Base-by-base conservation (phyloP, 2,329 filamentous ascomycete species). In the Xylariaceae sp. region DNA sequence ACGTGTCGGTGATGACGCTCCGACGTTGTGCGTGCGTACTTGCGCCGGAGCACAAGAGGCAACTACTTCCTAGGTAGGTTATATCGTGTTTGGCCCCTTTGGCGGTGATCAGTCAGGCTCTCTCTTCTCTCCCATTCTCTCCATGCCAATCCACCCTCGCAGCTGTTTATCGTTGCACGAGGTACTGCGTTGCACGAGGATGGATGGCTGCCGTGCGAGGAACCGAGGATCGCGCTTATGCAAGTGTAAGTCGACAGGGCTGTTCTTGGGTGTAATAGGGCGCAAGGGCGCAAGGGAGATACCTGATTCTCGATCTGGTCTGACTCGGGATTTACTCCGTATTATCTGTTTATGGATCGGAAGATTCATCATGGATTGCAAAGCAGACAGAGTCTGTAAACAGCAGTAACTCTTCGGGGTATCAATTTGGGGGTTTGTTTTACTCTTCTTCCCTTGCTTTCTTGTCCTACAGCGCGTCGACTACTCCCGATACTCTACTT, bases 191-290 rank as follows among this genome's bases (percentile, higher is more conserved):
- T 52, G 42, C 57, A 60, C 57, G 44, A 58, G 45, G 37, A 34
- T 52, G 45, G 53, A 51, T 15, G 48, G 10, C 9, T 51, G 58
- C 42, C 35, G 56, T 58, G 58, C 55, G 23, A 57, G 54, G 53
- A 63, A 55, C 61, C 54, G 58, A 61, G 15, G 47, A 59, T 42
- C 58, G 61, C 61, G 61, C 61, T 63, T 63, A 63, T 63, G 61
- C 61, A 61, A 47, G 47, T 37, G 51, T 56, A 39, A 15, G 51
- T 34, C 49, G 56, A 59, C 54, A 60, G 57, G 57, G 23, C 23
- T 30, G 23, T 30, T 30, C 49, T 62, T 55, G 51, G 57, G 45
- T 15, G 37, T 42, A 13, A 10, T 42, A 13, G 37, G 23, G 23
- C 5, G 23, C 5, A 30, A 5, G 23, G 23, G 23, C 23, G 23